Evolutionary conservation across 169 alveolate genomes (phyloP).

Genomic region (Amoebophrya sp.): DNA sequence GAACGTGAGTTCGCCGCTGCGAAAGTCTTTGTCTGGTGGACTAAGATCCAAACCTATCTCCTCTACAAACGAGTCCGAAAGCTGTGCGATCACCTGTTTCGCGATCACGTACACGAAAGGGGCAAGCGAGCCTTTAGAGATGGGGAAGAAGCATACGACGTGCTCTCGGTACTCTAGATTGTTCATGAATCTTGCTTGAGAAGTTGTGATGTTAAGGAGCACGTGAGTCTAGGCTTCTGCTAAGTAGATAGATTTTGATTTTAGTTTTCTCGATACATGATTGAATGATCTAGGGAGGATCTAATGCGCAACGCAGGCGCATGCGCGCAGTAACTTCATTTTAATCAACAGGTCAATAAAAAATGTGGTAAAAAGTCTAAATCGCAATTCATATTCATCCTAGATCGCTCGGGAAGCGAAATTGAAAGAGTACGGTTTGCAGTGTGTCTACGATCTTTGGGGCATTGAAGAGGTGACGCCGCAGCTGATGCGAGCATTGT

Average conservation of each 20-base stretch:
- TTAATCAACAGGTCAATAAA: too few species aligned
- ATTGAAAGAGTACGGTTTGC: background rate
- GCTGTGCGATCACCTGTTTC: background rate
- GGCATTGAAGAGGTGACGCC: background rate
- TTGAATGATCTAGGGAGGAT: too few species aligned
- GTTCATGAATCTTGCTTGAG: too few species aligned
- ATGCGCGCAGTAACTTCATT: too few species aligned
- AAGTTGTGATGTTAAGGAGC: too few species aligned
- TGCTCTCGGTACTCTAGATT: too few species aligned
- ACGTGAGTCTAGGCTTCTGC: too few species aligned
- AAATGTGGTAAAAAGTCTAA: too few species aligned
- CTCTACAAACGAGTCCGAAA: background rate
- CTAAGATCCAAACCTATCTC: background rate
- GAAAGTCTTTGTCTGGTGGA: background rate
- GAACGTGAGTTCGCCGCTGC: background rate
- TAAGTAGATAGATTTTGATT: too few species aligned
- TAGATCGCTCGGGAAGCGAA: background rate
- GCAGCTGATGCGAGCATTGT: background rate
- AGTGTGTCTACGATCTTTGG: background rate
- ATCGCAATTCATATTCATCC: too few species aligned
- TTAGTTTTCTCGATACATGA: too few species aligned
- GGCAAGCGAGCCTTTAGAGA: background rate
- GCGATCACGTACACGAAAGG: slow-evolving; percentile 7
- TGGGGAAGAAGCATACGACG: background rate
- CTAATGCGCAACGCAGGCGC: too few species aligned